Evolutionary conservation across 2,329 filamentous ascomycete species (phyloP).

Genomic region (Tolypocladium paradoxum): DNA sequence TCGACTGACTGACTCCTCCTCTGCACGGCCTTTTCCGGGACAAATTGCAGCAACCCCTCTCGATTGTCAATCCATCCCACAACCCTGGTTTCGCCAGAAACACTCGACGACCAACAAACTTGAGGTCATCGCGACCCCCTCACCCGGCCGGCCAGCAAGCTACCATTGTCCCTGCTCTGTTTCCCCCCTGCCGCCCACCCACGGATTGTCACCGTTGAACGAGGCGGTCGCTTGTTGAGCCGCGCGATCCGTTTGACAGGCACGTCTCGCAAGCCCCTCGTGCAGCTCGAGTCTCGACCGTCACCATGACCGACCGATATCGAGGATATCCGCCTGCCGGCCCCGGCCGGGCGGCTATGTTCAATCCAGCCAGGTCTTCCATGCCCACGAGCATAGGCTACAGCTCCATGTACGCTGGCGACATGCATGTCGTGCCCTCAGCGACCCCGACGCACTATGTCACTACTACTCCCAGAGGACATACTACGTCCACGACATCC

Average conservation of each 20-base stretch:
- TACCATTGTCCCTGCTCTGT: neutral
- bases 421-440: constrained; percentile 43
- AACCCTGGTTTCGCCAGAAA: neutral
- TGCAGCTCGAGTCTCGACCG: neutral
- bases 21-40: neutral
- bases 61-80: neutral
- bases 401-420: constrained; percentile 38
- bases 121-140: neutral
- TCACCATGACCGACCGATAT: constrained; percentile 37
- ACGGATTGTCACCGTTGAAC: neutral
- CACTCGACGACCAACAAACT: neutral
- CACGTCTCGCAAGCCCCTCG: neutral
- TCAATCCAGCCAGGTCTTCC: constrained; percentile 41
- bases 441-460: constrained; percentile 22
- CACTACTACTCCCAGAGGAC: constrained; percentile 21
- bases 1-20: neutral
- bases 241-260: neutral
- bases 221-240: neutral
- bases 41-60: neutral
- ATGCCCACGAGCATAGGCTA: constrained; percentile 41
- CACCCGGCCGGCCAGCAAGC: neutral
- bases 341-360: constrained; percentile 32
- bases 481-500: constrained; percentile 22
- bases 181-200: no score
- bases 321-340: constrained; percentile 21